Evolutionary conservation across 257 asterid species (phyloP).

Genomic region (Salvia splendens): DNA sequence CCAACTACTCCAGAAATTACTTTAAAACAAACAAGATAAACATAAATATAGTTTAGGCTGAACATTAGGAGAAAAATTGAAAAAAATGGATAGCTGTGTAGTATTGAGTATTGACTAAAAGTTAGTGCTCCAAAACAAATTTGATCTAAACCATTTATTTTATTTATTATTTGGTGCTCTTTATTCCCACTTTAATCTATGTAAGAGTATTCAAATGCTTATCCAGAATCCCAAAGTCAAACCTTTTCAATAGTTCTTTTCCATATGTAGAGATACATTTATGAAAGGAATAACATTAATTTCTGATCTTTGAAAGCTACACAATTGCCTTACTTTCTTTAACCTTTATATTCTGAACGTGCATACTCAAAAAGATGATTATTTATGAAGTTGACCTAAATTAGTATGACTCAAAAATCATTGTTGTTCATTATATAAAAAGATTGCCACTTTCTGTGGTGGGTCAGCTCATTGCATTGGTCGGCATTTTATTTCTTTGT

Average conservation of each 20-base stretch:
- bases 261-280: conserved; percentile 18
- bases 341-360: conserved; percentile 17
- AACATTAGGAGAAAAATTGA: conserved; percentile 20
- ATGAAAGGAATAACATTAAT: conserved; percentile 28
- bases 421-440: conserved; percentile 17
- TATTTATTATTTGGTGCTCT: conserved; percentile 31
- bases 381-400: conserved; percentile 30
- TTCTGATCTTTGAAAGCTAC: too few relatives aligned
- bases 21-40: conserved; percentile 32
- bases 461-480: background rate
- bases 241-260: conserved; percentile 31
- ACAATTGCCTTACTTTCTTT: conserved; percentile 25
- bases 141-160: conserved; percentile 24
- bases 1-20: conserved; percentile 30
- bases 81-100: conserved; percentile 25
- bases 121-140: conserved; percentile 39
- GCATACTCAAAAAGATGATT: conserved; percentile 20
- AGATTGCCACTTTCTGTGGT: conserved; percentile 23
- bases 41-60: conserved; percentile 25
- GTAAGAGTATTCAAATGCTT: conserved; percentile 32
- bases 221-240: conserved; percentile 44
- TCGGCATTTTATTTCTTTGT: background rate
- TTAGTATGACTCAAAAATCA: conserved; percentile 6
- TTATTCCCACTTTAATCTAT: conserved; percentile 31
- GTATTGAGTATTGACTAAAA: conserved; percentile 21